Conservation (phyloP, 2,329 filamentous ascomycete species). For the Podosphaera leucotricha region DNA sequence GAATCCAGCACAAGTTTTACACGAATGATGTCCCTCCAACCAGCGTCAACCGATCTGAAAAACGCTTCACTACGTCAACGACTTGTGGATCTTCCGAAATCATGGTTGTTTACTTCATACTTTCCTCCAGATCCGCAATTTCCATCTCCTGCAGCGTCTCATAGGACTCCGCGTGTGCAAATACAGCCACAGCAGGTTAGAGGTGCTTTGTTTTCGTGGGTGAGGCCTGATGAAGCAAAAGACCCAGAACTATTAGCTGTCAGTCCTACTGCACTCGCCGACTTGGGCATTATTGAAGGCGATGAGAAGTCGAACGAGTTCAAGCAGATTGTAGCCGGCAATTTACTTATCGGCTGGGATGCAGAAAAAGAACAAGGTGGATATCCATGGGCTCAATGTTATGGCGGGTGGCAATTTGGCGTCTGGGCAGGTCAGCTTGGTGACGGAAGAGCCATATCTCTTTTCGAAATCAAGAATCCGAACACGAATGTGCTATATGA, state of each 20-base stretch:
- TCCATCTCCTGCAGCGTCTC: slow-evolving; percentile 59
- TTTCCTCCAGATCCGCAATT: slow-evolving; percentile 58
- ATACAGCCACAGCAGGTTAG: slow-evolving; percentile 67
- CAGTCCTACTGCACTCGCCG: slow-evolving; percentile 52
- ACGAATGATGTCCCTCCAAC: slow-evolving; percentile 23
- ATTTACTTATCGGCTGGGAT: slow-evolving; percentile 59
- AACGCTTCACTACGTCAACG: slow-evolving; percentile 8
- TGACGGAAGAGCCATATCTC: slow-evolving; percentile 78
- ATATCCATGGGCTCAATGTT: slow-evolving; percentile 97
- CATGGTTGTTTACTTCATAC: slow-evolving; percentile 38
- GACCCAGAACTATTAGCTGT: slow-evolving; percentile 62
- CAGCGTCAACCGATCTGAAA: slow-evolving; percentile 7
- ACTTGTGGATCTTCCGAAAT: slow-evolving; percentile 35
- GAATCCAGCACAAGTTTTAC: slow-evolving; percentile 18
- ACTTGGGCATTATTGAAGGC: slow-evolving; percentile 49
- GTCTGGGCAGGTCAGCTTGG: slow-evolving; percentile 91
- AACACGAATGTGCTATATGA: slow-evolving; percentile 54
- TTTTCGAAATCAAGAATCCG: slow-evolving; percentile 74
- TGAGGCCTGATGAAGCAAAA: slow-evolving; percentile 51
- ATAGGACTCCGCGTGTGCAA: slow-evolving; percentile 52
- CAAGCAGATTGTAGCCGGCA: slow-evolving; percentile 54
- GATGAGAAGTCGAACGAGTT: slow-evolving; percentile 55
- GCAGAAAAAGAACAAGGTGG: slow-evolving; percentile 40
- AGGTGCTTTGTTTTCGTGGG: slow-evolving; percentile 70
- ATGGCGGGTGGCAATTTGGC: slow-evolving; percentile 63